Percentiles rank a stretch among this genome's conserved stretches.
These are phyloP conservation scores for Colletotrichum eleusines DNA, from an alignment of 2,329 filamentous ascomycete species.

Conservation along the genomic window DNA sequence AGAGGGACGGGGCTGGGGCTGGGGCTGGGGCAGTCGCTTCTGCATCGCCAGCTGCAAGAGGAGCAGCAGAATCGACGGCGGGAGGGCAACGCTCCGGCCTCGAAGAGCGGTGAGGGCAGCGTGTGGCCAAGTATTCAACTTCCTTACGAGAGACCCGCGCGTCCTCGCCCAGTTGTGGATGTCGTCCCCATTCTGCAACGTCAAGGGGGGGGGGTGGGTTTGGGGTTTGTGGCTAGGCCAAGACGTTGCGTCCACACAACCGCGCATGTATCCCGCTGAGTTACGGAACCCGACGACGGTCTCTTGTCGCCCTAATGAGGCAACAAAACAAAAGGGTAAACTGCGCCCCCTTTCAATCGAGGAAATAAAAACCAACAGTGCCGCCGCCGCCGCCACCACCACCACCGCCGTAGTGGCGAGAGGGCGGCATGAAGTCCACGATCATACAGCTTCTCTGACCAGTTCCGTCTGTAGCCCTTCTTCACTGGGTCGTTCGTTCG, in stretches of 20 bases:
- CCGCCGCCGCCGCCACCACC: background rate
- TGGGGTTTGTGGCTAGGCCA: background rate
- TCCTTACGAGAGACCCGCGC: background rate
- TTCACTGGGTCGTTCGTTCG: background rate
- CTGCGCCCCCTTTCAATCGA: too few relatives aligned
- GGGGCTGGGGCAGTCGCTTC: background rate
- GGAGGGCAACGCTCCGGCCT: conserved; percentile 9
- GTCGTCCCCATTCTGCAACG: conserved; percentile 3
- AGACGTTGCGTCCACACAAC: background rate
- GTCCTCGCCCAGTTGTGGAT: background rate
- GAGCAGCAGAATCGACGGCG: background rate
- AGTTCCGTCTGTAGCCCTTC: background rate
- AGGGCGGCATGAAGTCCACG: conserved; percentile 18
- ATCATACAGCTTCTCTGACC: background rate
- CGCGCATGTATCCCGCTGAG: background rate
- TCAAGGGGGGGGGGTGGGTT: background rate
- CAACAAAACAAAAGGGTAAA: background rate
- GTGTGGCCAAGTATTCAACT: conserved; percentile 18
- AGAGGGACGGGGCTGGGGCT: conserved; percentile 1
- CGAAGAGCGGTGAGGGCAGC: conserved; percentile 35
- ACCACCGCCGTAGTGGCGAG: conserved; percentile 1
- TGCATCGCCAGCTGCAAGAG: background rate
- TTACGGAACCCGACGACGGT: conserved; percentile 14
- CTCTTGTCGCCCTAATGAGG: background rate
- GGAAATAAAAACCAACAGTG: background rate